Evolutionary conservation across 306 rosid genomes (phyloP).

Genomic region (Sechiopsis laciniata): DNA sequence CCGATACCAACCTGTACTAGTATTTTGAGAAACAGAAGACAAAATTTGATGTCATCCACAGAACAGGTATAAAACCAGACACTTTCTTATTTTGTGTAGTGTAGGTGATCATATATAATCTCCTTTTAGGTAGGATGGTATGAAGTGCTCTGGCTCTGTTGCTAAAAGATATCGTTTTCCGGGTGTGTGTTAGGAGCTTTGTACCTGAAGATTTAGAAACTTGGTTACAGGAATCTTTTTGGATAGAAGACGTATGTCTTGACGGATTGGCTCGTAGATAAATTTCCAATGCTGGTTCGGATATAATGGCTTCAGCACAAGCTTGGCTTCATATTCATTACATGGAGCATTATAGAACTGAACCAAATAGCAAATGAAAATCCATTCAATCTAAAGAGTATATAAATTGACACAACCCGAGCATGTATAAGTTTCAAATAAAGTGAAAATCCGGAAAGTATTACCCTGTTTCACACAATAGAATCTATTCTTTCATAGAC

Average conservation of each 20-base stretch:
- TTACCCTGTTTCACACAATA: background rate
- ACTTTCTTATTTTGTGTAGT: background rate
- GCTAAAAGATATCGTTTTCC: background rate
- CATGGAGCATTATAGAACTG: slow-evolving; percentile 83
- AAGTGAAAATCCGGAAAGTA: background rate
- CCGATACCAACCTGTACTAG: slow-evolving; percentile 75
- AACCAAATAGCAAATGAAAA: slow-evolving; percentile 22
- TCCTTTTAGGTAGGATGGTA: background rate
- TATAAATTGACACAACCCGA: background rate
- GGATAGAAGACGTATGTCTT: slow-evolving; percentile 68
- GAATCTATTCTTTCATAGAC: background rate
- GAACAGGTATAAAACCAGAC: background rate
- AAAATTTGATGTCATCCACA: background rate
- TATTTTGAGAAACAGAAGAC: slow-evolving; percentile 12
- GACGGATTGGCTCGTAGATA: slow-evolving; percentile 64
- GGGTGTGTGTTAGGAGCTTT: slow-evolving; percentile 6
- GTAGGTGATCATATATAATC: background rate
- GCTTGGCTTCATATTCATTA: slow-evolving; percentile 72
- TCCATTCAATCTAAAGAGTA: slow-evolving; percentile 11
- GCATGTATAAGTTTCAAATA: too few relatives aligned
- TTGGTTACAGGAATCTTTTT: slow-evolving; percentile 70
- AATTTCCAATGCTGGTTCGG: slow-evolving; percentile 75
- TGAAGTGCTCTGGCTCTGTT: background rate
- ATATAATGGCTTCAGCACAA: slow-evolving; percentile 75
- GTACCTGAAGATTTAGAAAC: slow-evolving; percentile 84